Percentiles rank a stretch among this genome's conserved stretches.
Evolutionary conservation across 192 early-diverging fungal species (phyloP).

Genomic region (Podila minutissima): DNA sequence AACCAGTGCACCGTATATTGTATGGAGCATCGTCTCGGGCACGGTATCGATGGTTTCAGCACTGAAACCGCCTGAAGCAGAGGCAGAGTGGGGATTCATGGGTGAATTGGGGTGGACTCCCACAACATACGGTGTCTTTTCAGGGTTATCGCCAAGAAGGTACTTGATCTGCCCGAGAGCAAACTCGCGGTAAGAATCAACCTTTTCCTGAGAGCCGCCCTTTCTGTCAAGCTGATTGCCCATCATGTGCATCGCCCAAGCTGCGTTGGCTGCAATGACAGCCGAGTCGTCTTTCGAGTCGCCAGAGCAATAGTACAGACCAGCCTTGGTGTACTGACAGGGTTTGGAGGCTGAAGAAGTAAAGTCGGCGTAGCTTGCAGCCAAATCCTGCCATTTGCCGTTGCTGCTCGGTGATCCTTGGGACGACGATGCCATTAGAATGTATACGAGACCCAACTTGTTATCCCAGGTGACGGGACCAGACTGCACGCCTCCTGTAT

Average conservation of each 20-base stretch:
- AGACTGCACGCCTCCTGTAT: slow-evolving; percentile 11
- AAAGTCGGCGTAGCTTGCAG: slow-evolving; percentile 53
- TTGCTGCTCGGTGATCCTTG: slow-evolving; percentile 16
- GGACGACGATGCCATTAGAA: slow-evolving; percentile 56
- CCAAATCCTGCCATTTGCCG: slow-evolving; percentile 43
- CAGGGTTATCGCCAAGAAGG: slow-evolving; percentile 62
- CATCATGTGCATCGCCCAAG: slow-evolving; percentile 47
- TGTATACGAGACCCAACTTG: slow-evolving; percentile 55
- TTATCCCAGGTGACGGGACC: slow-evolving; percentile 64
- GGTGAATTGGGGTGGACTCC: slow-evolving; percentile 69
- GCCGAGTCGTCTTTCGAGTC: slow-evolving; percentile 41
- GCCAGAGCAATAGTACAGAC: slow-evolving; percentile 47
- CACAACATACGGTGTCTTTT: slow-evolving; percentile 64
- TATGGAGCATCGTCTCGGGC: slow-evolving; percentile 45
- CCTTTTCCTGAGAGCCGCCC: slow-evolving; percentile 18
- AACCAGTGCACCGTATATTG: slow-evolving; percentile 66
- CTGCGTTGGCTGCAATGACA: slow-evolving; percentile 45
- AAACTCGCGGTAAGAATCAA: slow-evolving; percentile 26
- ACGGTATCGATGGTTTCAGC: slow-evolving; percentile 47
- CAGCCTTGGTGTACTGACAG: slow-evolving; percentile 56
- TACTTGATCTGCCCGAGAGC: slow-evolving; percentile 61
- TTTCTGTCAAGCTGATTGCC: slow-evolving; percentile 36
- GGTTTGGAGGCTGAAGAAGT: slow-evolving; percentile 13
- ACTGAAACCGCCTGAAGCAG: slow-evolving; percentile 61
- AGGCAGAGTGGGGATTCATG: slow-evolving; percentile 65